phyloP scores from a whole-genome alignment of 2,329 filamentous ascomycete species.

The Cordyceps fumosorosea region DNA sequence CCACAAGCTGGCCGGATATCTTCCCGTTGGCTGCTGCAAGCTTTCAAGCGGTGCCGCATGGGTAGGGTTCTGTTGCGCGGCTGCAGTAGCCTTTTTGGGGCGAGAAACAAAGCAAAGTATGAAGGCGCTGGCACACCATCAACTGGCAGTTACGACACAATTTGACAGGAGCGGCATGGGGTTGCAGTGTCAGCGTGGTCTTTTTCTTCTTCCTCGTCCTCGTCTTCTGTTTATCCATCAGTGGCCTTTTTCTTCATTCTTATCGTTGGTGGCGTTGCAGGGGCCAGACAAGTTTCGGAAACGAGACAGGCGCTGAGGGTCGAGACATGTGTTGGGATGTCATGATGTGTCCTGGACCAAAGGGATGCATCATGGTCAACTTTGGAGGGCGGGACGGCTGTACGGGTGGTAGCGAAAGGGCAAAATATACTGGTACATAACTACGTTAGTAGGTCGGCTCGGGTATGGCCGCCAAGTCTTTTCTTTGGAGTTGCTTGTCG shows the following conservation, averaged over 20 bases:
- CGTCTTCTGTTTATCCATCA: not conserved
- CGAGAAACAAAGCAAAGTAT: conserved; percentile 4
- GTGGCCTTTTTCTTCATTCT: not conserved
- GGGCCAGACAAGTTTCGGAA: not conserved
- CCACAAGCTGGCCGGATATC: conserved; percentile 12
- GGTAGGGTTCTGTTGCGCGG: conserved; percentile 5
- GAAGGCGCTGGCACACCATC: not conserved
- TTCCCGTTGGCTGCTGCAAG: conserved; percentile 10
- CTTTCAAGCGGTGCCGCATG: not conserved
- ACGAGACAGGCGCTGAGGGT: not conserved
- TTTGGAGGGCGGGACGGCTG: conserved; percentile 4
- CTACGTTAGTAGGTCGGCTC: too few species aligned
- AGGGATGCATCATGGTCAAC: not conserved
- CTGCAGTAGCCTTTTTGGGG: conserved; percentile 9
- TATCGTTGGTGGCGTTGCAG: not conserved
- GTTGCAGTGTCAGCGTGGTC: not conserved
- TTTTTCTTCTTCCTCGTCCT: not conserved
- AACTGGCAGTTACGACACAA: not conserved
- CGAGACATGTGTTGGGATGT: conserved; percentile 6
- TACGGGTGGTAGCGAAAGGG: not conserved
- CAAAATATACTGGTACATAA: not conserved
- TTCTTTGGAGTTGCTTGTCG: not conserved
- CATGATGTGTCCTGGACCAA: not conserved
- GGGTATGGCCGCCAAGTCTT: not conserved
- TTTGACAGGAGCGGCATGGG: not conserved